A percentile compares a stretch with the other conserved stretches of the same genome.
Conservation (phyloP, 176 grass and related monocot species). For the Tillandsia leiboldiana region DNA sequence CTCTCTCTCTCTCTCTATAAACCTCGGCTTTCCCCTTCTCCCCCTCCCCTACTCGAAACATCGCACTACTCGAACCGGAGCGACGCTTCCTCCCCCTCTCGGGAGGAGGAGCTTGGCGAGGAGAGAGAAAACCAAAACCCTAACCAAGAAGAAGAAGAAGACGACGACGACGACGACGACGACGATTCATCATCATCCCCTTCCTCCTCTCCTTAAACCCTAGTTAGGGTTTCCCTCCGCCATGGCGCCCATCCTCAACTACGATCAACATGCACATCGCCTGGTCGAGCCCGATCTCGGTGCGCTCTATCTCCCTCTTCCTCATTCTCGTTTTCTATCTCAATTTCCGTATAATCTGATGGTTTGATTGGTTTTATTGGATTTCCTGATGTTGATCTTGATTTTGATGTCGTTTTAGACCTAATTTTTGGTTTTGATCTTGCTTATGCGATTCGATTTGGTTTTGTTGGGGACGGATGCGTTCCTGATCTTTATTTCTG, state of each 20-base stretch:
- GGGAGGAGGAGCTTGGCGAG: constrained; percentile 2
- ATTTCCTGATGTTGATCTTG: too few species aligned
- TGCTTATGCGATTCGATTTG: neutral
- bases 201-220: constrained; percentile 17
- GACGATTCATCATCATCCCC: neutral
- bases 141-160: too few species aligned
- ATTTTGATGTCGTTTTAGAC: too few species aligned
- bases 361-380: neutral
- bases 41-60: constrained; percentile 2
- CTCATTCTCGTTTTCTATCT: neutral
- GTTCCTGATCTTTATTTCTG: neutral
- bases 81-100: neutral
- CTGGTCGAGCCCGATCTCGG: constrained; percentile 78
- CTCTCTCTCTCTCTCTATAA: neutral
- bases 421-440: neutral
- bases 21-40: neutral
- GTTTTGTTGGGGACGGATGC: neutral
- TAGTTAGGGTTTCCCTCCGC: constrained; percentile 14
- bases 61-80: constrained; percentile 1
- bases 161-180: too few species aligned
- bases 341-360: too few species aligned
- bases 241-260: constrained; percentile 94
- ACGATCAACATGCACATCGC: constrained; percentile 84
- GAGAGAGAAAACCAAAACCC: neutral
- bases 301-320: constrained; percentile 18